Conservation (phyloP, 352 stramenopile species). For the Globisporangium mamillatum region DNA sequence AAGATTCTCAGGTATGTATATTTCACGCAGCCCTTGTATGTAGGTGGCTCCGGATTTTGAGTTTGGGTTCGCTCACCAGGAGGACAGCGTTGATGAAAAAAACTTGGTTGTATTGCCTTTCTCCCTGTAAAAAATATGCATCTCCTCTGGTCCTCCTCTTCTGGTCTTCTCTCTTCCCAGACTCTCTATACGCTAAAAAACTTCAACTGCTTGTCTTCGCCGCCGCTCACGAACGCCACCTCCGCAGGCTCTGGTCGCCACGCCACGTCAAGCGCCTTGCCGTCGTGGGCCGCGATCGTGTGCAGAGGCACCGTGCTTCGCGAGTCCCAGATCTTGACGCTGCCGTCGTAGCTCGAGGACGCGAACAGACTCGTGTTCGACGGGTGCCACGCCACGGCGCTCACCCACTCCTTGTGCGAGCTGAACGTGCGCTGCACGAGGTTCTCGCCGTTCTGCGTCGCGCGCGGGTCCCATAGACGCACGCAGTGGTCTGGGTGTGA, state of each 20-base stretch:
- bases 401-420: constrained; percentile 86
- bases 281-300: constrained; percentile 70
- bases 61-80: too few relatives aligned
- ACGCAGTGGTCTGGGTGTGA: constrained; percentile 77
- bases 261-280: constrained; percentile 65
- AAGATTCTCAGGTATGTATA: too few relatives aligned
- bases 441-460: constrained; percentile 61
- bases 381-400: constrained; percentile 67
- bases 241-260: constrained; percentile 43
- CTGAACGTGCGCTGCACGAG: constrained; percentile 78
- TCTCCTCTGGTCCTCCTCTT: neutral
- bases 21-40: too few relatives aligned
- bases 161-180: neutral
- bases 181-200: constrained; percentile 75
- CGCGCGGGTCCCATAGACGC: constrained; percentile 79
- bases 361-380: constrained; percentile 59
- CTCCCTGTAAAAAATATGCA: constrained; percentile 10
- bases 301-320: constrained; percentile 74
- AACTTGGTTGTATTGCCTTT: neutral
- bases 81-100: neutral
- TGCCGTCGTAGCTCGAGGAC: constrained; percentile 73
- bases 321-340: constrained; percentile 80
- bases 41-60: too few relatives aligned
- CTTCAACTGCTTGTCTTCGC: constrained; percentile 85
- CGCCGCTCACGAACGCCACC: constrained; percentile 70